These are phyloP conservation scores for Rhodotorula sp. DNA, from an alignment of 1,284 basidiomycete genomes.

Conservation along the genomic window DNA sequence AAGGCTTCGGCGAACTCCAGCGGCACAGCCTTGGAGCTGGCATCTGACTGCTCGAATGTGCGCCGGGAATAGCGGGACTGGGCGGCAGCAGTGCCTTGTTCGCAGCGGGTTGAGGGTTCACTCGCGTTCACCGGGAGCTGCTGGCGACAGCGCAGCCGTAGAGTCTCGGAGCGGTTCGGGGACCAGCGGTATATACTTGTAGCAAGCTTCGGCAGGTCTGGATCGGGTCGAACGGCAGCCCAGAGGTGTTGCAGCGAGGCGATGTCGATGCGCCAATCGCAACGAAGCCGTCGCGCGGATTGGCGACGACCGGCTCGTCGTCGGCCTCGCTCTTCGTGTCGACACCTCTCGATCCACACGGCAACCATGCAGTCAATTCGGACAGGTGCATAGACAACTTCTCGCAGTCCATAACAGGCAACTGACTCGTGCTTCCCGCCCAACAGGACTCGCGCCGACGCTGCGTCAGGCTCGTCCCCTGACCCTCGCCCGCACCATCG, in stretches of 20 bases:
- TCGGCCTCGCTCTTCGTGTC: background rate
- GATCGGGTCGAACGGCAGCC: background rate
- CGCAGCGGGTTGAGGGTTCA: too few relatives aligned
- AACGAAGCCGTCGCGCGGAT: background rate
- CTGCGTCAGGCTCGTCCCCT: constrained; percentile 21
- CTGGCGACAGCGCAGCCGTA: background rate
- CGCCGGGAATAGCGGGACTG: too few relatives aligned
- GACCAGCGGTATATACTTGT: too few relatives aligned
- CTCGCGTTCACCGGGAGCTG: too few relatives aligned
- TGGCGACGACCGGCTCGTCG: background rate
- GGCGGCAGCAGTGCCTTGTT: too few relatives aligned
- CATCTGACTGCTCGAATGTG: too few relatives aligned
- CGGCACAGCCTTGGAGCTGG: too few relatives aligned
- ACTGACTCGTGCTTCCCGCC: background rate
- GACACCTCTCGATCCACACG: background rate
- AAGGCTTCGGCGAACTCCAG: too few relatives aligned
- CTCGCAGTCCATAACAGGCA: too few relatives aligned
- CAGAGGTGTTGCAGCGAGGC: background rate
- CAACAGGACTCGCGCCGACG: constrained; percentile 24
- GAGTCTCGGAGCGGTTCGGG: background rate
- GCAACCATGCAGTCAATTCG: constrained; percentile 28
- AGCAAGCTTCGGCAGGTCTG: too few relatives aligned
- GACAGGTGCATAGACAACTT: background rate
- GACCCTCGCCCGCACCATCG: constrained; percentile 24
- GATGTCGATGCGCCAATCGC: background rate